Conservation (phyloP, 768 basidiomycete genomes). For the Macrolepiota fuliginosa region DNA sequence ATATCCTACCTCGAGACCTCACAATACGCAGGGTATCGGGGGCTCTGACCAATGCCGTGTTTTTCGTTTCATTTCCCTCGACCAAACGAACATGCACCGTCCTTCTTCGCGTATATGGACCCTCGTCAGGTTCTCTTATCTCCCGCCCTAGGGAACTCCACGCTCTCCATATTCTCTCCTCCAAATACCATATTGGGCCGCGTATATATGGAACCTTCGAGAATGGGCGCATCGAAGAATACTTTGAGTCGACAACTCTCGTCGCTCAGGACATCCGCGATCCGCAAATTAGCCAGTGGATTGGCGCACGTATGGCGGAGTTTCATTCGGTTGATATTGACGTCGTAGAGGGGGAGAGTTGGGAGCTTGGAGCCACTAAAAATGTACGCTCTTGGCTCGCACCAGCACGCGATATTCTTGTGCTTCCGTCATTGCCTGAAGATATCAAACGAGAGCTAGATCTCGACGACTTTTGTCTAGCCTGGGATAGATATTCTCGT, state of each 20-base stretch:
- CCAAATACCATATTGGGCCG: constrained; percentile 85
- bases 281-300: constrained; percentile 73
- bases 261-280: constrained; percentile 77
- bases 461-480: constrained; percentile 56
- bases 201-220: constrained; percentile 92
- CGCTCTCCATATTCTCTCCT: constrained; percentile 86
- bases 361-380: constrained; percentile 59
- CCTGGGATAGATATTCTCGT: constrained; percentile 66
- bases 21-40: constrained; percentile 83
- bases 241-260: constrained; percentile 85
- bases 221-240: constrained; percentile 95
- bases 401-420: constrained; percentile 72
- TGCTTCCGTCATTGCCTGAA: constrained; percentile 49
- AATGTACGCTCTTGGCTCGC: constrained; percentile 73
- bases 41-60: constrained; percentile 93
- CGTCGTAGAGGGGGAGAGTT: constrained; percentile 53
- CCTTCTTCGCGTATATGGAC: constrained; percentile 89
- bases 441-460: constrained; percentile 53
- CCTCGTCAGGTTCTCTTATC: constrained; percentile 83
- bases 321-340: constrained; percentile 89
- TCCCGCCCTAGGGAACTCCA: constrained; percentile 85
- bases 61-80: constrained; percentile 82
- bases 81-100: constrained; percentile 55
- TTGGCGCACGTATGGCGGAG: constrained; percentile 94
- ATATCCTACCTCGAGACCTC: constrained; percentile 46